Conservation (phyloP, 1,284 basidiomycete species). For the Sporisorium iseilematis-ciliati region DNA sequence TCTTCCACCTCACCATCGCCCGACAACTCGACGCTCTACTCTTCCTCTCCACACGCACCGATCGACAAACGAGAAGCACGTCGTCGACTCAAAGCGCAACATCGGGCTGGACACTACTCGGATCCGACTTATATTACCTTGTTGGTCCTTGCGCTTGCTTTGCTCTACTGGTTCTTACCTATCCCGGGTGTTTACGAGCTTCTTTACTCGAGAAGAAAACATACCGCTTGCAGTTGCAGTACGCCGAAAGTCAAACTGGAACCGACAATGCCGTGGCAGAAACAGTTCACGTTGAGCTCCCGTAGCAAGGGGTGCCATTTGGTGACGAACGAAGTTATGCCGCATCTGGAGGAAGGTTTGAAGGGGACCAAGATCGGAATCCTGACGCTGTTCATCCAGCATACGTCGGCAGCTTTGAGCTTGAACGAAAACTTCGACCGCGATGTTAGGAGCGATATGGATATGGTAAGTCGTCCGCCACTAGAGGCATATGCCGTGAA, state of each 20-base stretch:
- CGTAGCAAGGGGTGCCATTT: conserved; percentile 78
- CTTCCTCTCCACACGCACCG: conserved; percentile 33
- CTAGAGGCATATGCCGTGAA: no score
- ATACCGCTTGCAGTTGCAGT: not conserved
- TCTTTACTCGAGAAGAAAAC: conserved; percentile 21
- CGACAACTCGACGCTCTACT: conserved; percentile 32
- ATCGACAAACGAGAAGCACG: conserved; percentile 49
- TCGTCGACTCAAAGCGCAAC: conserved; percentile 34
- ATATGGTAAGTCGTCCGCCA: conserved; percentile 67
- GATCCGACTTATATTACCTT: conserved; percentile 47
- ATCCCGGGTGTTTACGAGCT: conserved; percentile 44
- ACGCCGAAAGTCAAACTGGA: not conserved
- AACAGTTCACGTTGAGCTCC: conserved; percentile 77
- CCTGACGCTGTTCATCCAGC: conserved; percentile 77
- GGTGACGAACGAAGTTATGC: conserved; percentile 82
- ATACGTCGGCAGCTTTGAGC: conserved; percentile 88
- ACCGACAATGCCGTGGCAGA: conserved; percentile 87
- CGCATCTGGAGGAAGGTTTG: conserved; percentile 81
- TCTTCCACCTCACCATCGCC: conserved; percentile 13
- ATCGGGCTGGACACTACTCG: conserved; percentile 39
- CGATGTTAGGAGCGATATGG: conserved; percentile 74
- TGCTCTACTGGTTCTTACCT: conserved; percentile 49
- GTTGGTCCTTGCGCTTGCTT: conserved; percentile 28
- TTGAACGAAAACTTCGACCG: conserved; percentile 87
- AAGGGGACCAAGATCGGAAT: conserved; percentile 68